A percentile compares a stretch with the other conserved stretches of the same genome.
These are phyloP conservation scores for Polyporus arcularius DNA, from an alignment of 768 basidiomycete species.

Conservation along the genomic window DNA sequence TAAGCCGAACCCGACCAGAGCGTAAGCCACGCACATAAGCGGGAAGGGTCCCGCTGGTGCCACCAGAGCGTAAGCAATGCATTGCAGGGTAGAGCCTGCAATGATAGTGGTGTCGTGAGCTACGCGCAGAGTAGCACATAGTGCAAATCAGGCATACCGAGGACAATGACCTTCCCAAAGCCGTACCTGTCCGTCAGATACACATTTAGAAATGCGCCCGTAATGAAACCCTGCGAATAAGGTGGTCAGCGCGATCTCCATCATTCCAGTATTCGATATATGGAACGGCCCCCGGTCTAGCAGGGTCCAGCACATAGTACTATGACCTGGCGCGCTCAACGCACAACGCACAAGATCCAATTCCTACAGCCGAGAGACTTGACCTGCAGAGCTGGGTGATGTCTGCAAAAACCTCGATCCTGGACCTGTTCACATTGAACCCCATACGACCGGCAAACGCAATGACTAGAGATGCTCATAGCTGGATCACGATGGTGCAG, in stretches of 20 bases:
- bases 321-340: too few relatives aligned
- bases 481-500: too few relatives aligned
- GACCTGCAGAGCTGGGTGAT: too few relatives aligned
- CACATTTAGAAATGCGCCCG: constrained; percentile 50
- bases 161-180: constrained; percentile 45
- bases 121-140: background rate
- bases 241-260: too few relatives aligned
- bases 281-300: too few relatives aligned
- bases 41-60: constrained; percentile 63
- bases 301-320: too few relatives aligned
- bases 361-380: too few relatives aligned
- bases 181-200: constrained; percentile 46
- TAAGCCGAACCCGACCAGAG: constrained; percentile 50
- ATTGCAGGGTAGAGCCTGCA: constrained; percentile 53
- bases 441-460: background rate
- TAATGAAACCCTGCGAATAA: constrained; percentile 44
- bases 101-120: too few relatives aligned
- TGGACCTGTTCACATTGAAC: background rate
- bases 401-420: too few relatives aligned
- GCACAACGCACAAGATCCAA: too few relatives aligned
- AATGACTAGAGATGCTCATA: background rate
- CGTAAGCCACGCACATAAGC: constrained; percentile 52
- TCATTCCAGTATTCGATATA: too few relatives aligned
- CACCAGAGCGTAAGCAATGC: constrained; percentile 55
- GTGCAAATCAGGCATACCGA: background rate